Evolutionary conservation across 192 early-diverging fungal genomes (phyloP).

Genomic region (Linnemannia exigua): DNA sequence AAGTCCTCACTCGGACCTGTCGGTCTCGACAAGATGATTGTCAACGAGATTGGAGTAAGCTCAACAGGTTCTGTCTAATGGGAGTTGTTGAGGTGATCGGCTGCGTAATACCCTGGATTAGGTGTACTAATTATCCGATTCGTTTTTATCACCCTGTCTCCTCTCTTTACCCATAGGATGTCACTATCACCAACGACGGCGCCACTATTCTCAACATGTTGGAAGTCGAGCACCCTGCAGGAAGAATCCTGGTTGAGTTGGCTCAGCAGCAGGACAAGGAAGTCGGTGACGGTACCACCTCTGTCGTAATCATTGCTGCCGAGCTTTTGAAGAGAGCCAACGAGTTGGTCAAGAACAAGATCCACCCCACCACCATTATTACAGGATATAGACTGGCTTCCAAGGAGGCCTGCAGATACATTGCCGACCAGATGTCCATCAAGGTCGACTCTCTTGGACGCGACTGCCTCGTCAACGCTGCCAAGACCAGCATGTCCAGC

Average conservation of each 20-base stretch:
- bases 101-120: too few relatives aligned
- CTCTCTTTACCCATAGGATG: conserved; percentile 80
- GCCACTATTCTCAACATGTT: conserved; percentile 97
- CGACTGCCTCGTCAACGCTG: conserved; percentile 95
- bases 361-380: conserved; percentile 99
- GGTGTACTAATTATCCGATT: too few relatives aligned
- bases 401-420: conserved; percentile 98
- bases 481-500: conserved; percentile 97
- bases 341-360: conserved; percentile 98
- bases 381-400: conserved; percentile 96
- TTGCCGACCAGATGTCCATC: conserved; percentile 96
- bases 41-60: conserved; percentile 98
- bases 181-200: conserved; percentile 99
- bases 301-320: conserved; percentile 98
- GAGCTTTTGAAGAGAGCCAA: conserved; percentile 96
- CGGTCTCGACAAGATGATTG: conserved; percentile 99
- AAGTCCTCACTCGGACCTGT: conserved; percentile 98
- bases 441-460: conserved; percentile 95
- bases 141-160: too few relatives aligned
- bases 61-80: neutral
- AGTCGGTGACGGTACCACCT: conserved; percentile 99
- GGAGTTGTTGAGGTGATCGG: too few relatives aligned
- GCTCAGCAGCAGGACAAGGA: conserved; percentile 99
- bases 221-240: conserved; percentile 99
- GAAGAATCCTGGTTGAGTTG: conserved; percentile 95